Conservation (phyloP, 108 stramenopile species). For the Skeletonema marinoi region DNA sequence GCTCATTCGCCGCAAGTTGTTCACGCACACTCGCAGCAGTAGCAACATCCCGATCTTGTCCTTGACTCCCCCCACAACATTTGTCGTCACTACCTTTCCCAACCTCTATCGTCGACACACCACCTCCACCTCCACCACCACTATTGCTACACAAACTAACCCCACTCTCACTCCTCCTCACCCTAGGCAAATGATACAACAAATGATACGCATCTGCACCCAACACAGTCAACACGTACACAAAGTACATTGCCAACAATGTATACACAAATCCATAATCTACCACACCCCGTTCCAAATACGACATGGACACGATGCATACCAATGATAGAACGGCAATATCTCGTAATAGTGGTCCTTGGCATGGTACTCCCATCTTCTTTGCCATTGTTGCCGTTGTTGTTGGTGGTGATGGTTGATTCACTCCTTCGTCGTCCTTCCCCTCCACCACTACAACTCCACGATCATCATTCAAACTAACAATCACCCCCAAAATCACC, state of each 20-base stretch:
- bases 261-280: slow-evolving; percentile 59
- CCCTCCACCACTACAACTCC: slow-evolving; percentile 10
- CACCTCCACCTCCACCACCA: background rate
- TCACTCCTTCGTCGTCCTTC: background rate
- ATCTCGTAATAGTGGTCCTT: slow-evolving; percentile 86
- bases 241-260: slow-evolving; percentile 67
- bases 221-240: slow-evolving; percentile 80
- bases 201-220: slow-evolving; percentile 87
- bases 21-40: background rate
- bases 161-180: slow-evolving; percentile 13
- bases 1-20: background rate
- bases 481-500: slow-evolving; percentile 83
- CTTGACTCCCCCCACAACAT: background rate
- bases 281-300: slow-evolving; percentile 57
- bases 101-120: background rate
- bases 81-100: background rate
- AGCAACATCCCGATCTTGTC: background rate
- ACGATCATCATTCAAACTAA: slow-evolving; percentile 48
- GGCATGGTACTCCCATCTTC: slow-evolving; percentile 72
- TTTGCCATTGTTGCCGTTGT: background rate
- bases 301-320: slow-evolving; percentile 59
- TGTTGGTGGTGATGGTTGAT: background rate
- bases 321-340: slow-evolving; percentile 70
- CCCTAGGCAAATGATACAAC: slow-evolving; percentile 35
- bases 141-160: slow-evolving; percentile 2